Percentiles rank a stretch among this genome's conserved stretches.
Conservation (phyloP, 2,329 filamentous ascomycete species). For the Teratosphaeria nubilosa region DNA sequence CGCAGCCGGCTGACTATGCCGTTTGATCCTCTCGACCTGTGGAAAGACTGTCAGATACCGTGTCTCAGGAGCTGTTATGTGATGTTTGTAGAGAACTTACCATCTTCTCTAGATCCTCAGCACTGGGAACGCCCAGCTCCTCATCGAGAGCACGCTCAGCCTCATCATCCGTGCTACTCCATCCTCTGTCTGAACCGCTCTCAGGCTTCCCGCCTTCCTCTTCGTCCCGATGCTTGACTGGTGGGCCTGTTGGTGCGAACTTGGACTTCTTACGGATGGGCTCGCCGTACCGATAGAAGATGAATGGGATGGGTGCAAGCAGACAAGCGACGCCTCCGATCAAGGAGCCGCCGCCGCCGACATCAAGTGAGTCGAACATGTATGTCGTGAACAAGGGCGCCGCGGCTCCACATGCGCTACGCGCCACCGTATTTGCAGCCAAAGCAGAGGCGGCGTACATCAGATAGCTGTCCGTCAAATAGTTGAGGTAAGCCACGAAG, state of each 20-base stretch:
- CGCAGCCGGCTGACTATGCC: not conserved
- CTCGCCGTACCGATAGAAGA: constrained; percentile 24
- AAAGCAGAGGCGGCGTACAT: constrained; percentile 25
- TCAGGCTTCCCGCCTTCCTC: constrained; percentile 2
- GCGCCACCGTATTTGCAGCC: constrained; percentile 22
- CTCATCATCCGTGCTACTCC: constrained; percentile 8
- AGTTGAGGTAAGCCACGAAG: constrained; percentile 46
- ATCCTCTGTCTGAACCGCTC: not conserved
- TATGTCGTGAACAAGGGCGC: constrained; percentile 23
- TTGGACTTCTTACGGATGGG: constrained; percentile 13
- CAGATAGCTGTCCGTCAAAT: constrained; percentile 44
- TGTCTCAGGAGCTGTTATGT: not conserved
- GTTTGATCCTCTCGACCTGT: not conserved
- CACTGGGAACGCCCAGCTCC: constrained; percentile 12
- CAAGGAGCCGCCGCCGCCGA: constrained; percentile 26
- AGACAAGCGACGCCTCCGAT: constrained; percentile 35
- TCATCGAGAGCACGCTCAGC: constrained; percentile 9
- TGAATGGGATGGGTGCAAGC: constrained; percentile 25
- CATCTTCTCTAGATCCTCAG: constrained; percentile 5
- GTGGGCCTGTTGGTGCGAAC: constrained; percentile 17
- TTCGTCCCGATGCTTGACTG: constrained; percentile 4
- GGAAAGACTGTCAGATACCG: not conserved
- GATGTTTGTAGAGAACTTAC: constrained; percentile 2
- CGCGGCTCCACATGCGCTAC: constrained; percentile 21
- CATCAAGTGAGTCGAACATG: constrained; percentile 23